Evolutionary conservation across 768 basidiomycete species (phyloP).

Genomic region (Infundibulicybe gibba): DNA sequence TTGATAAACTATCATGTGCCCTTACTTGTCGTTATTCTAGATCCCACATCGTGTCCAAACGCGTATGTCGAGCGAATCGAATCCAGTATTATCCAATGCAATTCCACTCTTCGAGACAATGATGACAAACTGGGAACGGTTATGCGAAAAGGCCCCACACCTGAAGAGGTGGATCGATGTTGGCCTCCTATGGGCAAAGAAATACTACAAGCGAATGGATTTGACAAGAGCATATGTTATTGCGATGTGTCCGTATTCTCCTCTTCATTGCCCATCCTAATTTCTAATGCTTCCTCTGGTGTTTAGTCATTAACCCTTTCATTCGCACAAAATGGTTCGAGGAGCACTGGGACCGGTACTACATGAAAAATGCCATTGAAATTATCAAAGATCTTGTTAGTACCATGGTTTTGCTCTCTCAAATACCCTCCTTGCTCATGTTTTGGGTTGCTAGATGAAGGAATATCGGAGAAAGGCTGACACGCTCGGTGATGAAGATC

Average conservation of each 20-base stretch:
- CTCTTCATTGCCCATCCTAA: neutral
- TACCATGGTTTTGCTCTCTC: slow-evolving; percentile 1
- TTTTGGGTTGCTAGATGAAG: neutral
- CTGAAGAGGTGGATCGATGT: slow-evolving; percentile 3
- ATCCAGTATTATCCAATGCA: slow-evolving; percentile 4
- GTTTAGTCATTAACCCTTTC: slow-evolving; percentile 12
- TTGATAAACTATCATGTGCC: neutral
- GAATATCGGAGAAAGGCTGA: too few relatives aligned
- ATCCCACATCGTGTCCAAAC: slow-evolving; percentile 1
- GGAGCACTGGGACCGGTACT: slow-evolving; percentile 10
- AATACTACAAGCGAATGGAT: slow-evolving; percentile 9
- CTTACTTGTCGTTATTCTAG: neutral
- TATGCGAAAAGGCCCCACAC: neutral
- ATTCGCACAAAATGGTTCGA: slow-evolving; percentile 10
- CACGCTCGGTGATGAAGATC: neutral
- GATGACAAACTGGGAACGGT: slow-evolving; percentile 7
- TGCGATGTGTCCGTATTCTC: slow-evolving; percentile 8
- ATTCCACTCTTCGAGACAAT: slow-evolving; percentile 10
- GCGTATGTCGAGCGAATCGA: slow-evolving; percentile 4
- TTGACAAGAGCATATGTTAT: slow-evolving; percentile 8
- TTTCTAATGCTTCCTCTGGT: neutral
- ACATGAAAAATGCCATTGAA: slow-evolving; percentile 5
- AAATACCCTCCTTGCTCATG: neutral
- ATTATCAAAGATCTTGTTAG: slow-evolving; percentile 8
- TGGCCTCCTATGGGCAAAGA: slow-evolving; percentile 3